Evolutionary conservation across 257 asterid genomes (phyloP), one percentile per base, ranked within the genome.

Genomic region (Solanum stenotomum): DNA sequence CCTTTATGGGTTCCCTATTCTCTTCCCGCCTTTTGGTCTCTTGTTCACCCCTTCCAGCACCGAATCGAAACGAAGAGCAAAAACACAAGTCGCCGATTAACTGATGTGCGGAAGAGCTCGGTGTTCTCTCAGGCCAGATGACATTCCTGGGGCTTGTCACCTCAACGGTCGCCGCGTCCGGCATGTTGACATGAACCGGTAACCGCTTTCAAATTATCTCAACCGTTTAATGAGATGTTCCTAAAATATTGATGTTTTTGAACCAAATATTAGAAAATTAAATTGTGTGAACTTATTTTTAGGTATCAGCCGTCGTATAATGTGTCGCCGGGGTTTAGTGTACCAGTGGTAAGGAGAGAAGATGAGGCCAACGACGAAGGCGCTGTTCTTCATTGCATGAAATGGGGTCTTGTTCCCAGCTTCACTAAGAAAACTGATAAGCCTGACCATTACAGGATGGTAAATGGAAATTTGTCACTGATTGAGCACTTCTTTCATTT

Each of bases 331-430:
- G 98, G 98, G 84, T 96, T 93, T 87, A 95, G 89, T 88, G 88
- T 96, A 89, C 99, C 98, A 85, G 99, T 96, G 81, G 93, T 96
- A 11, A 92, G 96, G 87, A 91, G 92, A 85, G 98, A 93, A 83
- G 93, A 93, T 14, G 94, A 85, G 5, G 90, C 90, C 33, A 94
- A 89, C 18, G 42, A 88, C 29, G 90, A 86, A 82, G 95, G 95
- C 70, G 94, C 90, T 84, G 98, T 93, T 77, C 89, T 92, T 89
- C 98, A 96, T 88, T 95, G 95, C 86, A 96, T 96, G 98, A 96
- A 95, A 77, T 96, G 99, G 99, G 99, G 99, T 23, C 94, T 96
- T 74, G 87, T 96, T 89, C 99, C 99, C 29, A 93, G 97, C 89
- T 96, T 96, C 90, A 93, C 98, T 42, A 95, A 96, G 92, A 93